Conservation (phyloP, 306 rosid genomes). For the Aeschynomene evenia region DNA sequence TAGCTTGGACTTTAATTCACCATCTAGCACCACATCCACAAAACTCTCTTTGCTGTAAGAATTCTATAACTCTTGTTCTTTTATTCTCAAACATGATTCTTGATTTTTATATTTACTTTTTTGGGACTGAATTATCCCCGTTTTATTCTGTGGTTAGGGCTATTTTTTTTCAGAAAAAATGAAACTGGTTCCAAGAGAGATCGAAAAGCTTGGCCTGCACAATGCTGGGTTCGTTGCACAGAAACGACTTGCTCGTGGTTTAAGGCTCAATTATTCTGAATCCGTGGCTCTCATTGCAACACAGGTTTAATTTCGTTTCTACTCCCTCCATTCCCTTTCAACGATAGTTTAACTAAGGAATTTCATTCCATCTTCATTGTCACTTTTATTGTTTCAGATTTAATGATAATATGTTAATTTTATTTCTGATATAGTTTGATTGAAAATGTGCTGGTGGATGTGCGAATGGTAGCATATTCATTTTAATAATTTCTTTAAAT, state of each 20-base stretch:
- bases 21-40: background rate
- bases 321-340: background rate
- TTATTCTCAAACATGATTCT: background rate
- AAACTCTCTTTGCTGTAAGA: background rate
- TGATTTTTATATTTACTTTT: background rate
- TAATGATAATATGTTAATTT: too few species aligned
- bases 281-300: constrained; percentile 81
- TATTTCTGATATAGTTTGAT: too few species aligned
- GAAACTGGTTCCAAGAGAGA: constrained; percentile 76
- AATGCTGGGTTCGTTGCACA: constrained; percentile 88
- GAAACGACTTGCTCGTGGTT: constrained; percentile 97
- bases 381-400: too few species aligned
- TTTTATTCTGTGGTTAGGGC: background rate
- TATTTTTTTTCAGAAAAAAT: constrained; percentile 33
- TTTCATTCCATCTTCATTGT: too few species aligned
- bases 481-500: background rate
- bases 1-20: background rate
- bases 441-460: too few species aligned
- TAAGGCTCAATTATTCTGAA: constrained; percentile 75
- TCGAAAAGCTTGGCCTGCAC: constrained; percentile 65
- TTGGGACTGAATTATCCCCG: background rate
- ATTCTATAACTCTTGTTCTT: background rate
- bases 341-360: too few species aligned
- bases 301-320: constrained; percentile 49
- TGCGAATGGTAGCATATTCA: too few species aligned